Conservation (phyloP, 164 flowering plant genomes). For the Santalum album region DNA sequence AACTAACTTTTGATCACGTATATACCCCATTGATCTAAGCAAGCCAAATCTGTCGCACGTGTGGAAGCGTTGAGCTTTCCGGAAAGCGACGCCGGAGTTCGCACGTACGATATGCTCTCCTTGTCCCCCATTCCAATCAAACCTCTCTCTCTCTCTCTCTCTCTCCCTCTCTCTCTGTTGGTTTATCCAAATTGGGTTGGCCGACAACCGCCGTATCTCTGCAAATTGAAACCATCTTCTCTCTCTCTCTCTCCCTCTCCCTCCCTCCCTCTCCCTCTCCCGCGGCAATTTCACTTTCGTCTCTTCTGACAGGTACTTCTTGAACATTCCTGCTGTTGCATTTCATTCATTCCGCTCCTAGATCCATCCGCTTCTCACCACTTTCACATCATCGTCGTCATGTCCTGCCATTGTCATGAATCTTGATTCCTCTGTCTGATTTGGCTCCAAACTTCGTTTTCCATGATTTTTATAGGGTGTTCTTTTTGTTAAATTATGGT, state of each 20-base stretch:
- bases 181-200: slow-evolving; percentile 12
- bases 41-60: too few relatives aligned
- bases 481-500: too few relatives aligned
- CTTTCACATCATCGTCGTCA: background rate
- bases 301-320: background rate
- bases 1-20: too few relatives aligned
- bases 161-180: slow-evolving; percentile 4
- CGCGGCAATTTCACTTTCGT: background rate
- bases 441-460: too few relatives aligned
- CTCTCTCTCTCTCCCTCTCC: background rate
- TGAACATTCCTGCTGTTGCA: background rate
- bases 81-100: too few relatives aligned
- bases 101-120: too few relatives aligned
- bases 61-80: too few relatives aligned
- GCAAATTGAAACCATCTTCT: background rate
- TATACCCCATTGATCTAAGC: too few relatives aligned
- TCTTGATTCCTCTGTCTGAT: too few relatives aligned
- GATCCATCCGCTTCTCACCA: background rate
- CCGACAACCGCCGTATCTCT: slow-evolving; percentile 18
- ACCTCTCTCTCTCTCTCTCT: background rate
- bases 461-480: too few relatives aligned
- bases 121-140: too few relatives aligned
- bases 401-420: background rate
- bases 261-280: background rate
- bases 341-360: too few relatives aligned